Percentiles rank a stretch among this genome's conserved stretches.
Evolutionary conservation across 2,329 filamentous ascomycete species (phyloP).

Genomic region (Apiospora saccharicola): DNA sequence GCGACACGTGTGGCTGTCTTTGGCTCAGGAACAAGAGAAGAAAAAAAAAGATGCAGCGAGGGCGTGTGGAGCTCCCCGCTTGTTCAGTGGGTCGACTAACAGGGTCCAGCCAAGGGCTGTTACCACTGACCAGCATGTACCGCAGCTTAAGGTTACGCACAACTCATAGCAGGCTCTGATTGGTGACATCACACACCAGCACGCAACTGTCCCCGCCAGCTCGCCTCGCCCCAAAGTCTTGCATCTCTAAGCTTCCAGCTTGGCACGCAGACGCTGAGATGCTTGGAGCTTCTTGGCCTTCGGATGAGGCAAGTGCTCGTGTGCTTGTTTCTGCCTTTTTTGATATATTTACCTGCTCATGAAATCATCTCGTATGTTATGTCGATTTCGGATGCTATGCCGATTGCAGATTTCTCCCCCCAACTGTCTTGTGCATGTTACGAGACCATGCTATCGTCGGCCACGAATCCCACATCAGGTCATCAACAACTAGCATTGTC

Average conservation of each 20-base stretch:
- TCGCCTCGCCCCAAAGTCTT: constrained; percentile 9
- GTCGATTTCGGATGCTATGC: not conserved
- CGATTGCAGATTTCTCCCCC: not conserved
- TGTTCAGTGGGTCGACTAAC: not conserved
- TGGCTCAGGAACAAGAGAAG: constrained; percentile 22
- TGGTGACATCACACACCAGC: constrained; percentile 15
- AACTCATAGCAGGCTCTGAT: not conserved
- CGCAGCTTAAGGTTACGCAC: not conserved
- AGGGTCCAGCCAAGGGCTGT: not conserved
- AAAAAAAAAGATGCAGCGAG: not conserved
- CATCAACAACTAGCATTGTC: not conserved
- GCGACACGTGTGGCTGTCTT: constrained; percentile 26
- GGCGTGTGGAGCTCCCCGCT: not conserved
- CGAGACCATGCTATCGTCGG: not conserved
- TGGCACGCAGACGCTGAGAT: not conserved
- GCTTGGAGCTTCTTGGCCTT: not conserved
- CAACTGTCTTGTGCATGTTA: not conserved
- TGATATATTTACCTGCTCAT: not conserved
- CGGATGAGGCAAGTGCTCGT: constrained; percentile 8
- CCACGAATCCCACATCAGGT: not conserved
- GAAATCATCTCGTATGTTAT: constrained; percentile 1
- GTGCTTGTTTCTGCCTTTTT: not conserved
- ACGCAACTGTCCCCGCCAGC: constrained; percentile 3
- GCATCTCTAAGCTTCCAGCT: not conserved
- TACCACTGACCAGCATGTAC: not conserved